Evolutionary conservation across 257 asterid genomes (phyloP), one percentile per base, ranked within the genome.

Genomic region (Gentiana straminea): DNA sequence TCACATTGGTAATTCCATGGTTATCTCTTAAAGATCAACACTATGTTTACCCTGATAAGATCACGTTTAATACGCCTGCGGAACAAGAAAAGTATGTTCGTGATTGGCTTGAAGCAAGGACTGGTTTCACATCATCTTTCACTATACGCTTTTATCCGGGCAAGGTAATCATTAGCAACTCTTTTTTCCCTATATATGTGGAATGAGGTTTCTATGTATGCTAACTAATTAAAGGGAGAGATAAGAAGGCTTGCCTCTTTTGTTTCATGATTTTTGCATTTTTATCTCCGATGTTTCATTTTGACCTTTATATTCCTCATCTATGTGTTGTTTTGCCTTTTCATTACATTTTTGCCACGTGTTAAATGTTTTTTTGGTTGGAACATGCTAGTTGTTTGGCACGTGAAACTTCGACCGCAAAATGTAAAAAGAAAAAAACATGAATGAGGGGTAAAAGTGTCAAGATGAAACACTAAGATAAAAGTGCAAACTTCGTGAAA

Each of bases 1-100:
- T 91, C 59, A 82, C 91, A 44, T 75, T 91, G 89, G 98, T 81
- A 65, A 77, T 91, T 67, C 98, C 98, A 34, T 91, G 98, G 98
- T 70, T 91, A 82, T 77, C 84, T 59, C 41, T 76, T 64, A 70
- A 73, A 60, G 98, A 91, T 68, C 98, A 91, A 71, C 74, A 76
- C 64, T 90, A 75, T 59, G 93, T 91, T 36, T 87, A 75, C 71
- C 89, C 96, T 4, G 78, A 84, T 61, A 82, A 84, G 11, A 78
- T 87, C 70, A 81, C 86, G 7, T 91, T 82, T 62, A 43, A 65
- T 63, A 79, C 95, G 32, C 83, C 96, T 8, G 60, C 69, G 6
- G 94, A 87, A 64, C 98, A 87, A 78, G 99, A 81, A 79, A 64
- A 72, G 11, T 83, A 79, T 75, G 94, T 88, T 36, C 89, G 79